Evolutionary conservation across 192 early-diverging fungal species (phyloP), one percentile per base, ranked within the genome.

Genomic region (Backusella circina): DNA sequence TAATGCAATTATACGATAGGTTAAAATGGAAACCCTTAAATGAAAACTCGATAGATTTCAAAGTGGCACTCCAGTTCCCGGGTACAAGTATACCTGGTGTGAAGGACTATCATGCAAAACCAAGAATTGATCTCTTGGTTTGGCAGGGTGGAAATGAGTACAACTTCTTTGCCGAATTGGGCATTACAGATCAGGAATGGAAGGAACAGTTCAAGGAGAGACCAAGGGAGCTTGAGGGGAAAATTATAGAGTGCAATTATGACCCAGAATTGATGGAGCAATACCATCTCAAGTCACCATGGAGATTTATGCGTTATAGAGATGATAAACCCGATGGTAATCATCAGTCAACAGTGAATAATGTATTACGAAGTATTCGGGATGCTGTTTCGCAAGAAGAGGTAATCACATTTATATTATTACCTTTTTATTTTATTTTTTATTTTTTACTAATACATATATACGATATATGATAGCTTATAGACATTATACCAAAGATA

Each of bases 11-110:
- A 54, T 61, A 9, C 32, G 15, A 54, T 37, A 95, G 93, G 79
- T 77, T 95, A 67, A 96, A 96, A 80, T 96, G 94, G 94, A 96
- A 95, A 74, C 92, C 94, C 16, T 87, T 92, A 9, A 82, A 87
- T 74, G 93, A 94, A 66, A 96, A 95, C 75, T 93, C 93, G 0
- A 82, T 94, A 10, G 94, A 96, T 72, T 93, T 96, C 31, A 83
- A 81, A 65, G 67, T 94, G n/a, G 47, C 74, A 9, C 50, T 90
- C 8, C 65, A 80, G 32, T 78, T 72, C 30, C 70, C 77, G 9
- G 44, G 66, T 4, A 69, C 67, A 28, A 75, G 75, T 5, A 64
- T 79, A 44, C 75, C 75, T 44, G 83, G 76, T 44, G 77, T 36
- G 1, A 38, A 50, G 2, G 77, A 79, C 28, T 74, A 71, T n/a